Conservation (phyloP, 2,329 filamentous ascomycete species). For the Fusarium globosum region DNA sequence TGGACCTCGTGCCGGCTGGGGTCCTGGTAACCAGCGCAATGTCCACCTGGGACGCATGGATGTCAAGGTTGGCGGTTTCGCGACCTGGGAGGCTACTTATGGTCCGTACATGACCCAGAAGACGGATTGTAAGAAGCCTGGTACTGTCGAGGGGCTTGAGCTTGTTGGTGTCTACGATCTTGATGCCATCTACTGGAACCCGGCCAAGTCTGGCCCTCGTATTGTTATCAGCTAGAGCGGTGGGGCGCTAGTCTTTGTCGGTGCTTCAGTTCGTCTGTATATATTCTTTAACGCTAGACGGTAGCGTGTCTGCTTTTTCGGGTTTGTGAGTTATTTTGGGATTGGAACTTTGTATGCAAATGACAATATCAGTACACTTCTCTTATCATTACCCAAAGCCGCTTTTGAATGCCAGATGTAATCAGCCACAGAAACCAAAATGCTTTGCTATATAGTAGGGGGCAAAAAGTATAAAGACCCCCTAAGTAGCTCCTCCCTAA, state of each 20-base stretch:
- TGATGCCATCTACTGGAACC: constrained; percentile 1
- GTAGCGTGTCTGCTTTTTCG: no score
- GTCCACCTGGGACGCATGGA: background rate
- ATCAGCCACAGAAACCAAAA: fast-evolving
- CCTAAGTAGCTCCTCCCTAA: no score
- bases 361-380: background rate
- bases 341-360: background rate
- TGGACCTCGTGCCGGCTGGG: background rate
- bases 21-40: background rate
- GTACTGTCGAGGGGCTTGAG: constrained; percentile 5
- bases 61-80: background rate
- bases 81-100: constrained; percentile 1
- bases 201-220: background rate
- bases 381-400: background rate
- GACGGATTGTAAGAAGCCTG: constrained; percentile 3
- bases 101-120: background rate
- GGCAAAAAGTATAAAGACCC: no score
- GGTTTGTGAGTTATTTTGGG: background rate
- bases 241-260: background rate
- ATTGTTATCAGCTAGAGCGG: constrained; percentile 1
- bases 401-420: fast-evolving
- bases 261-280: background rate
- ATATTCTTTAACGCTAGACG: background rate
- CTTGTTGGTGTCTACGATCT: constrained; percentile 2
- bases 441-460: background rate